phyloP scores from a whole-genome alignment of 2,329 filamentous ascomycete genomes.

The Furcasterigmium furcatum region DNA sequence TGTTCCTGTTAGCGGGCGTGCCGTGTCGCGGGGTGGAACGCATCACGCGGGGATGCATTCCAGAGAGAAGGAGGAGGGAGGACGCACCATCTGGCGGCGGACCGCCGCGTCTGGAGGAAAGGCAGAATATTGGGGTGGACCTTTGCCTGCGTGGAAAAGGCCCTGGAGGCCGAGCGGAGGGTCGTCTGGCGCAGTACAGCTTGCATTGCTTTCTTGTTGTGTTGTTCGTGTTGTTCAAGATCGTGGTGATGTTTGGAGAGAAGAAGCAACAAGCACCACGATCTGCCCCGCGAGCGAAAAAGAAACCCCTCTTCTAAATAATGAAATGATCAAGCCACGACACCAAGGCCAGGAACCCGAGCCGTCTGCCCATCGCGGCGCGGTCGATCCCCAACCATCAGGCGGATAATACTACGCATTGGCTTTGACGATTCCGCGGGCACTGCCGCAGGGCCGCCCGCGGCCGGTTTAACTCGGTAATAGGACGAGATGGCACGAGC shows the following conservation, averaged over 20 bases:
- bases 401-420: no score
- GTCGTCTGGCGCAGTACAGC: background rate
- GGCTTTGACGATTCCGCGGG: no score
- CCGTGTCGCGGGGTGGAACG: no score
- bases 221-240: background rate
- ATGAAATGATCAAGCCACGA: no score
- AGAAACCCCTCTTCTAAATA: no score
- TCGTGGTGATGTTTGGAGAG: background rate
- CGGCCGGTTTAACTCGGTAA: no score
- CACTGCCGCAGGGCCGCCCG: no score
- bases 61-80: background rate
- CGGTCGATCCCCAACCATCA: no score
- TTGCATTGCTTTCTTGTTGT: background rate
- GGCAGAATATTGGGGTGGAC: slow-evolving; percentile 28
- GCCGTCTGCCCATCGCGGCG: no score
- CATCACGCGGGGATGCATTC: slow-evolving; percentile 1
- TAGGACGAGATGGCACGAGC: background rate
- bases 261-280: no score
- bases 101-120: slow-evolving; percentile 23
- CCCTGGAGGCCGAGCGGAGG: slow-evolving; percentile 14
- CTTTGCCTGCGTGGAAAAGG: slow-evolving; percentile 28
- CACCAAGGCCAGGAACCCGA: no score
- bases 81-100: slow-evolving; percentile 27
- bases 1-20: background rate
- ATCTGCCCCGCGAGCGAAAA: no score